phyloP scores from a whole-genome alignment of 805 yeast genomes.

The Ogataea methanolica region DNA sequence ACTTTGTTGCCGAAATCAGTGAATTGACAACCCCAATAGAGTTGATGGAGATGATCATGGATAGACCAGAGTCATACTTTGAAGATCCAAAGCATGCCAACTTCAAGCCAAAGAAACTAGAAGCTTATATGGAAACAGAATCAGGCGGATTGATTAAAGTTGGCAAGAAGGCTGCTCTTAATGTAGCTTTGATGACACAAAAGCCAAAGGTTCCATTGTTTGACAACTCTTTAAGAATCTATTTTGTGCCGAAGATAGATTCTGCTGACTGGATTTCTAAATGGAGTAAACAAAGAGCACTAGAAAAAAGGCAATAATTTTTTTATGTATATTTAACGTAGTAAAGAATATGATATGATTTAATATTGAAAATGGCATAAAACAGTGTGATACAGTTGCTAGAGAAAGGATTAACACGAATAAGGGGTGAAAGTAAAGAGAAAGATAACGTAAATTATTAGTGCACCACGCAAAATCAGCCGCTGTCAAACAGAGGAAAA shows the following conservation, averaged over 20 bases:
- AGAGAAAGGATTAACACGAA: too few species aligned
- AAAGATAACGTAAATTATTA: too few species aligned
- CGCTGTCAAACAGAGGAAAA: too few species aligned
- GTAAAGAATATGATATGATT: too few species aligned
- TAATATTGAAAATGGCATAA: too few species aligned
- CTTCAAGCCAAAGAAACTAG: slow-evolving; percentile 55
- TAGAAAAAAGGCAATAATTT: slow-evolving; percentile 37
- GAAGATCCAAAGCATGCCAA: slow-evolving; percentile 55
- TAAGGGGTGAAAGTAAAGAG: too few species aligned
- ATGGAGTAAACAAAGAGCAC: slow-evolving; percentile 62
- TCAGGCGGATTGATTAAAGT: slow-evolving; percentile 82
- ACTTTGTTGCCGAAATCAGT: slow-evolving; percentile 69
- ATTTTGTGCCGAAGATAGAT: slow-evolving; percentile 72
- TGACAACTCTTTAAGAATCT: slow-evolving; percentile 67
- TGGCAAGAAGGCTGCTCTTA: slow-evolving; percentile 69
- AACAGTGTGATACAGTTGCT: too few species aligned
- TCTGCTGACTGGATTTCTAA: slow-evolving; percentile 57
- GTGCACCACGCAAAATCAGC: too few species aligned
- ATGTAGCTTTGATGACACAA: slow-evolving; percentile 57
- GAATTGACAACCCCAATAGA: slow-evolving; percentile 68
- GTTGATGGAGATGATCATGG: slow-evolving; percentile 52
- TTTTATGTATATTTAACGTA: not conserved
- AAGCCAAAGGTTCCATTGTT: slow-evolving; percentile 70
- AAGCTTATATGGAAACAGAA: slow-evolving; percentile 76
- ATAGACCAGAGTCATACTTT: slow-evolving; percentile 69